phyloP scores from a whole-genome alignment of 2,329 filamentous ascomycete species.

The Fusarium poae region DNA sequence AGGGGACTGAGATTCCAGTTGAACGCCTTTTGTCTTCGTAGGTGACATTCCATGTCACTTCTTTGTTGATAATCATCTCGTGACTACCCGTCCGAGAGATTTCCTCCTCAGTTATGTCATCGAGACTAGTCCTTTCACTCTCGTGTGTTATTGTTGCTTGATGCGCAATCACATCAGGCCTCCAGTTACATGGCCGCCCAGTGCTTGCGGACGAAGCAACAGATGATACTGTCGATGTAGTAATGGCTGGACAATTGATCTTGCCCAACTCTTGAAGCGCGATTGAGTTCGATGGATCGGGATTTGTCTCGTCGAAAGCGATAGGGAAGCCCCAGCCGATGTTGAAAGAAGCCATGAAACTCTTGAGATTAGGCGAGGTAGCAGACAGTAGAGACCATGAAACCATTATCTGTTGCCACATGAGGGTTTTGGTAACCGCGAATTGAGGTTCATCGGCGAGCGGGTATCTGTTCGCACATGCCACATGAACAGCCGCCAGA shows the following conservation, averaged over 20 bases:
- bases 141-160: background rate
- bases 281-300: constrained; percentile 12
- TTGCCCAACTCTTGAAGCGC: constrained; percentile 23
- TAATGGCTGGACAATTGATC: background rate
- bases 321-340: constrained; percentile 43
- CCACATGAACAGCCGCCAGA: constrained; percentile 33
- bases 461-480: constrained; percentile 15
- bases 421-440: constrained; percentile 27
- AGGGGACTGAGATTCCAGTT: rapidly evolving
- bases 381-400: constrained; percentile 41
- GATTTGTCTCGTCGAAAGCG: constrained; percentile 21
- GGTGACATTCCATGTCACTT: background rate
- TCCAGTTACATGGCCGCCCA: background rate
- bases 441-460: constrained; percentile 34
- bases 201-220: background rate
- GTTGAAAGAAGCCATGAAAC: constrained; percentile 35
- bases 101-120: background rate
- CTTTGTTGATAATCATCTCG: background rate
- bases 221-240: background rate
- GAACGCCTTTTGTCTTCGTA: background rate
- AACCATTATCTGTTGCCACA: constrained; percentile 38
- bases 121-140: background rate
- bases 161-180: background rate
- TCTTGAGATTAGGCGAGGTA: constrained; percentile 40
- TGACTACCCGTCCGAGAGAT: background rate